phyloP scores from a whole-genome alignment of 441 rosid genomes.

The Syzygium syzygioides region DNA sequence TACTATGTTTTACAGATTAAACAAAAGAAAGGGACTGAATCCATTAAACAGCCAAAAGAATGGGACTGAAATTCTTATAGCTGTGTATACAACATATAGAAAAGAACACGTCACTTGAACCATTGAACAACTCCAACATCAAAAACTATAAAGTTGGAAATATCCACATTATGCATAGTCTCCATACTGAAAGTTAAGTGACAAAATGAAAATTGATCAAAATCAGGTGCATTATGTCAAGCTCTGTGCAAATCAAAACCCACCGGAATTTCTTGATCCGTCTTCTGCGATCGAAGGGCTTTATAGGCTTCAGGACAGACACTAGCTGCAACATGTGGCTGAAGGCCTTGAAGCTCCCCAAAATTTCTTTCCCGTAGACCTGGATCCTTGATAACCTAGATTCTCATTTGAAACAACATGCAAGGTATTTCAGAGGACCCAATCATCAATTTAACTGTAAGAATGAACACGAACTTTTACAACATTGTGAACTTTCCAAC shows the following conservation, averaged over 20 bases:
- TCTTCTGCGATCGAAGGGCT: constrained; percentile 49
- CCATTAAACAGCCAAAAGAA: background rate
- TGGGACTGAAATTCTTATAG: background rate
- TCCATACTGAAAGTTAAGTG: background rate
- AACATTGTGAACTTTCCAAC: background rate
- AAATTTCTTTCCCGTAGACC: constrained; percentile 67
- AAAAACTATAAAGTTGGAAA: background rate
- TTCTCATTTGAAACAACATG: background rate
- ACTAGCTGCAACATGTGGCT: constrained; percentile 46
- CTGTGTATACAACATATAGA: background rate
- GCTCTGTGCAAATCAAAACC: constrained; percentile 9
- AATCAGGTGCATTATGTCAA: background rate
- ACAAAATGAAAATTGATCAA: background rate
- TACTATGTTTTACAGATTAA: background rate
- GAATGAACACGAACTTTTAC: background rate
- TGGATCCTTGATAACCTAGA: constrained; percentile 60
- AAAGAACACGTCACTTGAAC: background rate
- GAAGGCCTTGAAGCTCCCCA: constrained; percentile 80
- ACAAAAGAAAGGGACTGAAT: background rate
- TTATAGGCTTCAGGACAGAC: constrained; percentile 44
- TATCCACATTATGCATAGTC: background rate
- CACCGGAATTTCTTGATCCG: constrained; percentile 68
- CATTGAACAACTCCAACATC: background rate
- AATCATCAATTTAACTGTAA: background rate
- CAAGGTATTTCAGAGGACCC: background rate